A percentile compares a stretch with the other conserved stretches of the same genome.
These are phyloP conservation scores for Inonotus hispidus DNA, from an alignment of 1,284 basidiomycete genomes.

Conservation along the genomic window DNA sequence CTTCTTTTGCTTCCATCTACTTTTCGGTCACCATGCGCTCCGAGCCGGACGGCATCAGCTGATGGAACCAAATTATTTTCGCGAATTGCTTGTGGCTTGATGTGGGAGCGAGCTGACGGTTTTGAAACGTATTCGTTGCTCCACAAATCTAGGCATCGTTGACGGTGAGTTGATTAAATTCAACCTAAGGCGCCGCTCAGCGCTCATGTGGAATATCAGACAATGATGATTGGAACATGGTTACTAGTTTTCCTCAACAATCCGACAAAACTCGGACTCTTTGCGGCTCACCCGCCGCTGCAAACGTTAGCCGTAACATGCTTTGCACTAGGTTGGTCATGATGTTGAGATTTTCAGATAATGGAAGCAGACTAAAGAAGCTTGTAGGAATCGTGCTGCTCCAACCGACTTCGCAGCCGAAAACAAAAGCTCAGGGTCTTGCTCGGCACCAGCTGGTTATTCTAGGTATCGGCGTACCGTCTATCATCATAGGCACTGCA, in stretches of 20 bases:
- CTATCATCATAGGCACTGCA: conserved; percentile 19
- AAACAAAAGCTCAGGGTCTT: conserved; percentile 20
- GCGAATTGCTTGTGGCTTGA: neutral
- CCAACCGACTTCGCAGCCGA: conserved; percentile 22
- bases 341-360: neutral
- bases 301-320: conserved; percentile 20
- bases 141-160: conserved; percentile 11
- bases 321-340: conserved; percentile 19
- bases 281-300: conserved; percentile 22
- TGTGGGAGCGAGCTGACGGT: neutral
- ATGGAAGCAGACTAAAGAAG: neutral
- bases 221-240: conserved; percentile 25
- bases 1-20: neutral
- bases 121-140: neutral
- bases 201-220: conserved; percentile 8
- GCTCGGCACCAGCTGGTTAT: conserved; percentile 22
- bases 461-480: conserved; percentile 20
- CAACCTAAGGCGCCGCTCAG: neutral
- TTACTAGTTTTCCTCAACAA: conserved; percentile 18
- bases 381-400: conserved; percentile 21
- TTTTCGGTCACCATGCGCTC: neutral
- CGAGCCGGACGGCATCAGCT: neutral
- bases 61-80: neutral
- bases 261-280: conserved; percentile 19
- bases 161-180: conserved; percentile 7